Base-by-base conservation (phyloP, 805 yeast genomes). In the Blastobotrys mokoenaii region DNA sequence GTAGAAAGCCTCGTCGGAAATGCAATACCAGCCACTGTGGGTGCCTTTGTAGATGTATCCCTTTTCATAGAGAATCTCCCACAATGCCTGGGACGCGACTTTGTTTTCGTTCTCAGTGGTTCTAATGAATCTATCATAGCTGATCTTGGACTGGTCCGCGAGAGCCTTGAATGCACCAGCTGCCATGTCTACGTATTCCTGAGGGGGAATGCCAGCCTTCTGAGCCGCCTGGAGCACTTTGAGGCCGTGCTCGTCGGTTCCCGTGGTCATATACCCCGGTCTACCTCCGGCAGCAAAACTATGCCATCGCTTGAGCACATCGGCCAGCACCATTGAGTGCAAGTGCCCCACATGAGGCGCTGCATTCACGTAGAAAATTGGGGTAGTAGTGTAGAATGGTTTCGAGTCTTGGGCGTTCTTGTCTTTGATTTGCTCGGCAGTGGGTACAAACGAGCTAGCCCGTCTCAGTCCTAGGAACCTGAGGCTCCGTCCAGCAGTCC, bases 191-290 rank as follows among this genome's bases (percentile, higher is more conserved):
- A 88, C 94, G 55, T 89, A 83, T 38, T 62, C 58, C 56, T 81
- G 73, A 1, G 96, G 86, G 1, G 66, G 65, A n/a, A 62, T 59
- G 0, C 71, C 70, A 5, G 70, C 72, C 46, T 68, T 69, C 27
- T 67, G 69, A 0, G 96, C 95, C 0, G 94, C 97, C n/a, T 76
- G 70, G 55, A 86, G 95, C 27, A 90, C 90, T 67, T 93, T 93
- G 45, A 88, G 66, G 0, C 98, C 98, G 62, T 93, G 98, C 63
- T 93, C 98, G 62, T 93, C 98, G 0, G 97, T 89, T 0, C 98
- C 98, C 0, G 97, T 93, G 5, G 85, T 76, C 57, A 89, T 74
- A 35, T 45, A 46, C 12, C 47, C 29, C 7, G 48, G 43, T 9
- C 18, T n/a, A 6, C 20, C 22, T 6, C 33, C 38, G 9, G 43